Evolutionary conservation across 352 stramenopile species (phyloP), one percentile per base, ranked within the genome.

Genomic region (Phytophthora syringae): DNA sequence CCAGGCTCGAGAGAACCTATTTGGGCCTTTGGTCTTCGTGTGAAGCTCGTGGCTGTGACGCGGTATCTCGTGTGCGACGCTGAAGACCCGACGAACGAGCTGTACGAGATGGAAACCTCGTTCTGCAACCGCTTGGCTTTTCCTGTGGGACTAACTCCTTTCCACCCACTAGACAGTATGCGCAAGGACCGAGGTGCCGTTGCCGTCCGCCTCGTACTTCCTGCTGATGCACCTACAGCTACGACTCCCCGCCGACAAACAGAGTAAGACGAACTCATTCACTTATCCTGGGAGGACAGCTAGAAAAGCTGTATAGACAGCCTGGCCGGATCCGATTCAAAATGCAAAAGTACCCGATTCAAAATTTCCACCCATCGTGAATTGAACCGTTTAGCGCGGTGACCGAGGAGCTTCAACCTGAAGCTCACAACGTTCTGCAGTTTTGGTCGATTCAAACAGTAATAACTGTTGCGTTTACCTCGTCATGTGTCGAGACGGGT

Each of bases 41-140:
- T 83, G 0, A 60, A 69, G 40, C 60, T 92, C 1, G 49, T 66
- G 5, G 82, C 86, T 0, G 69, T 81, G 49, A 94, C 84, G 15
- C 83, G 77, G 78, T 92, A 94, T 66, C 67, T 89, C 10, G 55
- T 94, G 25, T 94, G 86, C 43, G 84, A 92, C 45, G 73, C 80
- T 0, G 59, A 78, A 44, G 86, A 94, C 62, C 86, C 86, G 47
- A 90, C 77, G 7, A 67, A 55, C 21, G 83, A 90, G 52, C 62
- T 89, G 25, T 79, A 77, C 57, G 67, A 79, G 36, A 28, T 92
- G 5, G 63, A 86, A 47, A 84, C 82, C 2, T 86, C 77, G 16
- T 94, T 89, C 52, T 48, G 59, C 36, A 93, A 83, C 43, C 76
- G 83, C 5, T 61, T 93, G 16, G 82, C 82, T 21, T 91, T 92